A percentile compares a stretch with the other conserved stretches of the same genome.
phyloP scores from a whole-genome alignment of 176 grass and related monocot genomes.

The Avena atlantica region DNA sequence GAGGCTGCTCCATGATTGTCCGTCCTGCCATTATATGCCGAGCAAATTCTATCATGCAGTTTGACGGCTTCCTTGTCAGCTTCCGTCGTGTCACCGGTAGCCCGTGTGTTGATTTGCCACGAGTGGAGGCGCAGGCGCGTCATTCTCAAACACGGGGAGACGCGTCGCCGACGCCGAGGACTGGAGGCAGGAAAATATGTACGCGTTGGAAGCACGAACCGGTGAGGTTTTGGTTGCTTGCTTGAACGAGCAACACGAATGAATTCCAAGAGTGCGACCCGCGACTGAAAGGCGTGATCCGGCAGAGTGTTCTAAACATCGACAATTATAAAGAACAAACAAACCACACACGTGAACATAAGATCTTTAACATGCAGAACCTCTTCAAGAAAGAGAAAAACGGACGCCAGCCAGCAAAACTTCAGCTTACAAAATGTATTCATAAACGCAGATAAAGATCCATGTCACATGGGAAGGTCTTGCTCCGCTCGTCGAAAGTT shows the following conservation, averaged over 20 bases:
- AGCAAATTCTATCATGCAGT: not conserved
- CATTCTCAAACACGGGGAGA: not conserved
- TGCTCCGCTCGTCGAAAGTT: no score
- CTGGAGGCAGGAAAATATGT: not conserved
- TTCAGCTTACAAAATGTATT: no score
- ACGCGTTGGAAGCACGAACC: not conserved
- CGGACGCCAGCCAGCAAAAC: no score
- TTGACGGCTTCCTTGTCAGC: not conserved
- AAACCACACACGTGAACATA: no score
- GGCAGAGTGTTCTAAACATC: no score
- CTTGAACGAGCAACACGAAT: not conserved
- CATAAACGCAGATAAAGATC: no score
- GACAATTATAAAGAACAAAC: no score
- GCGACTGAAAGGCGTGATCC: not conserved
- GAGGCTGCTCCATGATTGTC: not conserved
- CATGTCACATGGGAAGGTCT: no score
- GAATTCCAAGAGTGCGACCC: not conserved
- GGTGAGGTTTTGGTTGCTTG: not conserved
- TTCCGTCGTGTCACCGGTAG: not conserved
- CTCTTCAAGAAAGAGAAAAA: no score
- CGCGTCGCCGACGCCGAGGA: not conserved
- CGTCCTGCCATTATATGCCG: not conserved
- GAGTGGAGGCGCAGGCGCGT: not conserved
- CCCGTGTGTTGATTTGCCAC: not conserved
- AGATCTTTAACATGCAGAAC: no score